Evolutionary conservation across 257 asterid genomes (phyloP).

Genomic region (Plectranthus barbatus): DNA sequence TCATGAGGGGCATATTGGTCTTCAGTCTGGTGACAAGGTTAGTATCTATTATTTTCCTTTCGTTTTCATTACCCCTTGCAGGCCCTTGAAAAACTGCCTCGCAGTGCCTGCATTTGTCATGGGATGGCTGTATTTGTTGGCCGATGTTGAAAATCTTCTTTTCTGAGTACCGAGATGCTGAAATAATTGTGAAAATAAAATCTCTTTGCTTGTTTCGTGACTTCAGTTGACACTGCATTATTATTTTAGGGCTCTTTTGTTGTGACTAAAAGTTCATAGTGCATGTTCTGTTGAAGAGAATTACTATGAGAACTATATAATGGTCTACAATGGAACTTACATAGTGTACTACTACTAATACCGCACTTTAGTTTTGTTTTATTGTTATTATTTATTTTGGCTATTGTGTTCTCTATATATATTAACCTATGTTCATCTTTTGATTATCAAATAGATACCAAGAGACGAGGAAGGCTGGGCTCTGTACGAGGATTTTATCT

Average conservation of each 20-base stretch:
- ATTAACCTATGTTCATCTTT: neutral
- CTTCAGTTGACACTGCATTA: neutral
- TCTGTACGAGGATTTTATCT: constrained; percentile 72
- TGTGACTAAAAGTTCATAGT: neutral
- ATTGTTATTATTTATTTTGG: neutral
- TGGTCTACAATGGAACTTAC: neutral
- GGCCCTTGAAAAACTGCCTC: neutral
- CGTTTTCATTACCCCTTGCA: neutral
- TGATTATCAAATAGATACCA: constrained; percentile 46
- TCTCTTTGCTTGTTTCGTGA: neutral
- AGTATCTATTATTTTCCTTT: constrained; percentile 1
- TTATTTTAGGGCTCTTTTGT: neutral
- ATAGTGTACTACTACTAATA: too few species aligned
- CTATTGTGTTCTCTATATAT: neutral
- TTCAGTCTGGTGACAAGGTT: constrained; percentile 61
- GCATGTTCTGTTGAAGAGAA: neutral
- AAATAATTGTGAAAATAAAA: neutral
- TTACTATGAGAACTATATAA: neutral
- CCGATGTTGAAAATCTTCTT: neutral
- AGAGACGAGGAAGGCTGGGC: constrained; percentile 91
- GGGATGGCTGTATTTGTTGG: neutral
- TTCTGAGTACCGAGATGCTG: neutral
- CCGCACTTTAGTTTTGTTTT: neutral
- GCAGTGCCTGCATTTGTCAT: neutral
- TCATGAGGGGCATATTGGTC: constrained; percentile 92